phyloP scores from a whole-genome alignment of 179 eudicot genomes.

The Beta macrorhiza region DNA sequence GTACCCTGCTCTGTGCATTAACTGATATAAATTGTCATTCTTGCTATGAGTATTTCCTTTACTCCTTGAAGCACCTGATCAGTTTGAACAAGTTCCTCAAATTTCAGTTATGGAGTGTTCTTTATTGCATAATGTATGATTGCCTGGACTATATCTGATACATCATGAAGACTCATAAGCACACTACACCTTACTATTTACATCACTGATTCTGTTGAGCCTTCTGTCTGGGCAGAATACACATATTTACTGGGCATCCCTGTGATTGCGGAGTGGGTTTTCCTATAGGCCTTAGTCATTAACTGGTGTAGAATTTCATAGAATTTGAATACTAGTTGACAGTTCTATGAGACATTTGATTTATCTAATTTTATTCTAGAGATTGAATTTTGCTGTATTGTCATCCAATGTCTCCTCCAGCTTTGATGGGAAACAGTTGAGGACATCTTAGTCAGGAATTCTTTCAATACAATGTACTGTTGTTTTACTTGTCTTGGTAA shows the following conservation, averaged over 20 bases:
- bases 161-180: not conserved
- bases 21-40: slow-evolving; percentile 25
- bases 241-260: not conserved
- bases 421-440: not conserved
- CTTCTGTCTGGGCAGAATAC: not conserved
- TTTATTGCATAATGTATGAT: not conserved
- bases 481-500: not conserved
- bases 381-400: not conserved
- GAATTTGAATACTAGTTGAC: not conserved
- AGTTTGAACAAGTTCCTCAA: not conserved
- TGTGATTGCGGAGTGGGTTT: not conserved
- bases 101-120: not conserved
- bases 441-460: not conserved
- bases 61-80: not conserved
- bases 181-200: not conserved
- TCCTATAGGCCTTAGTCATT: not conserved
- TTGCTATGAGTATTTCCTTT: not conserved
- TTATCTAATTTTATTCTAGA: not conserved
- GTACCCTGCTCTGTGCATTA: slow-evolving; percentile 79
- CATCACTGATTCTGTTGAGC: not conserved
- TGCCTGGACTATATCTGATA: not conserved
- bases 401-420: not conserved
- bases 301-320: not conserved
- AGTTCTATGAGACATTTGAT: not conserved
- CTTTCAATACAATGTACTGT: not conserved